Base-by-base conservation (phyloP, 1,284 basidiomycete species). In the Trichosporon ovoides region DNA sequence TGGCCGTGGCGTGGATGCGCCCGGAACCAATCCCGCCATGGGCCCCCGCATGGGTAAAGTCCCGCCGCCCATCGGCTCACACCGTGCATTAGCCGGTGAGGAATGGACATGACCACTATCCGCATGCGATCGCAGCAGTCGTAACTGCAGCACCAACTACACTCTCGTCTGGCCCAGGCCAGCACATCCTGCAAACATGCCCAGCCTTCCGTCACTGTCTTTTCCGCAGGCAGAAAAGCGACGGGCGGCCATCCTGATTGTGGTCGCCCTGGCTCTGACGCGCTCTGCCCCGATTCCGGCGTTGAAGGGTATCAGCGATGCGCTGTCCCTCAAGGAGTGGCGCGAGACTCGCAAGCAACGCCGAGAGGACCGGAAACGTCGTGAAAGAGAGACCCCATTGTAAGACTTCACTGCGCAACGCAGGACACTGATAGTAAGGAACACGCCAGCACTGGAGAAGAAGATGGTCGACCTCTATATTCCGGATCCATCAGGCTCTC, bases 401-500 rank as follows among this genome's bases (percentile, higher is more conserved):
- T 77, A 48, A 53, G 73, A 56, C 6, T 9, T 2, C 11, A 7
- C 34, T 0, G 9, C 20, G 20, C 13, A 38, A 10, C 19, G 19
- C 38, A 3, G 12, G 9, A 14, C 11, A 16, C 37, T 57, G n/a
- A 40, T 22, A 6, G 7, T 3, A 33, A 77, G 75, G 13, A 76
- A 75, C 46, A 77, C 76, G 2, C 76, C 76, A 2, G 74, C 74
- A 2, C 56, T 77, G 31, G 77, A 78, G 67, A 76, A 75, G 69
- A 73, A 75, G 66, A 66, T 76, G 61, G 73, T 72, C 5, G 77
- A 78, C 52, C 63, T 77, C 73, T 78, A 77, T 55, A 74, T 77
- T 16, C 70, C 72, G 1, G 66, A 73, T 31, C 70, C 72, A 2
- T 68, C 78, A 0, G 85, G 85, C 1, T 81, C 80, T 19, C 83